phyloP scores from a whole-genome alignment of 2,329 filamentous ascomycete species.

The Cercospora sesami region DNA sequence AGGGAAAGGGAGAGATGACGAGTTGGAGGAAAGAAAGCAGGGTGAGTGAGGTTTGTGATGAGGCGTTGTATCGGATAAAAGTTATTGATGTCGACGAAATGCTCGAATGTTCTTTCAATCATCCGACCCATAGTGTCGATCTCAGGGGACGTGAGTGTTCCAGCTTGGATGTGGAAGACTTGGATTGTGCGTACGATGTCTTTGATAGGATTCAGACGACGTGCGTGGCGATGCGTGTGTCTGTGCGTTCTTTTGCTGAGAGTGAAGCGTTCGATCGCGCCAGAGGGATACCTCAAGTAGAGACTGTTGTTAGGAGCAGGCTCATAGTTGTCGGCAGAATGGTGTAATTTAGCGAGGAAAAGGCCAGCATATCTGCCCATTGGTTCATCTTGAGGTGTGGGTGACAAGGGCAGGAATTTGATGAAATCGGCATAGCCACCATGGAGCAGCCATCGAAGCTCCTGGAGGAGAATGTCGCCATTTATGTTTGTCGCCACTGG shows the following conservation, averaged over 20 bases:
- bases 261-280: constrained; percentile 5
- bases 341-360: constrained; percentile 8
- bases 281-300: constrained; percentile 11
- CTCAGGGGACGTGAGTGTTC: not conserved
- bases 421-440: not conserved
- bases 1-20: not conserved
- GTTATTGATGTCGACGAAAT: not conserved
- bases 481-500: not conserved
- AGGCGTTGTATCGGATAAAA: not conserved
- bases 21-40: not conserved
- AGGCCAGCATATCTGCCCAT: not conserved
- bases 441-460: not conserved
- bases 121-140: not conserved
- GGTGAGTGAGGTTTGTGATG: not conserved
- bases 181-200: constrained; percentile 16
- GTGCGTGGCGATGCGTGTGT: constrained; percentile 14
- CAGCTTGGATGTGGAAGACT: constrained; percentile 5
- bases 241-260: constrained; percentile 13
- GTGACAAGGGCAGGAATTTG: not conserved
- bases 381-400: constrained; percentile 1
- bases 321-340: constrained; percentile 18
- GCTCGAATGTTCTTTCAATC: not conserved
- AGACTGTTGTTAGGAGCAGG: constrained; percentile 1
- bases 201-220: constrained; percentile 8
- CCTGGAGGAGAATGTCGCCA: not conserved